phyloP scores from a whole-genome alignment of 164 flowering plant species.

The Buxus sempervirens region DNA sequence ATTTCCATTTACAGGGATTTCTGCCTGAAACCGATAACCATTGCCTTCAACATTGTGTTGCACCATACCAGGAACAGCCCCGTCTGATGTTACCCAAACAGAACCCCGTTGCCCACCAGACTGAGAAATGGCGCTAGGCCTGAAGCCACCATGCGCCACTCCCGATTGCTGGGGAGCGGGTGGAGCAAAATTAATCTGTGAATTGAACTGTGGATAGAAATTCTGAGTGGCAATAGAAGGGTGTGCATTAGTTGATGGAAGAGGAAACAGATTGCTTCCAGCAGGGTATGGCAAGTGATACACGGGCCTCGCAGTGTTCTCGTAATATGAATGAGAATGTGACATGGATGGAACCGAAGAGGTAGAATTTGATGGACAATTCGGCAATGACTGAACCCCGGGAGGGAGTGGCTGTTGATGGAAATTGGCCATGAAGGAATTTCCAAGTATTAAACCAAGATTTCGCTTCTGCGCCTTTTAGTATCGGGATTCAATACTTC shows the following conservation, averaged over 20 bases:
- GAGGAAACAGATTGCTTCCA: conserved; percentile 11
- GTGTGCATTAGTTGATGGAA: conserved; percentile 11
- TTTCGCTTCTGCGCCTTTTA: too few species aligned
- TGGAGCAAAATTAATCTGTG: conserved; percentile 7
- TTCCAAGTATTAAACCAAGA: not conserved
- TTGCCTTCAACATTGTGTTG: conserved; percentile 4
- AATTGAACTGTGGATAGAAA: conserved; percentile 8
- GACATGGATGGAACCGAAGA: not conserved
- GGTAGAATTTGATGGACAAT: conserved; percentile 7
- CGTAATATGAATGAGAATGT: conserved; percentile 2
- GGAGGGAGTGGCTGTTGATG: conserved; percentile 25
- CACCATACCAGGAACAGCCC: conserved; percentile 3
- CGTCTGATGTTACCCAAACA: not conserved
- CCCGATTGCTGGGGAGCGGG: conserved; percentile 5
- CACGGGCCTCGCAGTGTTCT: conserved; percentile 6
- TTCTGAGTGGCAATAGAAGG: conserved; percentile 8
- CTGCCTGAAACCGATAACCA: conserved; percentile 7
- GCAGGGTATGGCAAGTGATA: conserved; percentile 4
- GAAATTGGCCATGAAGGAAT: conserved; percentile 11
- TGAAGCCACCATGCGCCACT: not conserved
- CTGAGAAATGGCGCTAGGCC: not conserved
- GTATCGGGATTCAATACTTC: too few species aligned
- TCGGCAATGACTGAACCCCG: conserved; percentile 17
- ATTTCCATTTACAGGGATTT: conserved; percentile 2
- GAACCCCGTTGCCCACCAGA: conserved; percentile 7